Evolutionary conservation across 2,329 filamentous ascomycete species (phyloP), one percentile per base, ranked within the genome.

Genomic region (Colletotrichum navitas): DNA sequence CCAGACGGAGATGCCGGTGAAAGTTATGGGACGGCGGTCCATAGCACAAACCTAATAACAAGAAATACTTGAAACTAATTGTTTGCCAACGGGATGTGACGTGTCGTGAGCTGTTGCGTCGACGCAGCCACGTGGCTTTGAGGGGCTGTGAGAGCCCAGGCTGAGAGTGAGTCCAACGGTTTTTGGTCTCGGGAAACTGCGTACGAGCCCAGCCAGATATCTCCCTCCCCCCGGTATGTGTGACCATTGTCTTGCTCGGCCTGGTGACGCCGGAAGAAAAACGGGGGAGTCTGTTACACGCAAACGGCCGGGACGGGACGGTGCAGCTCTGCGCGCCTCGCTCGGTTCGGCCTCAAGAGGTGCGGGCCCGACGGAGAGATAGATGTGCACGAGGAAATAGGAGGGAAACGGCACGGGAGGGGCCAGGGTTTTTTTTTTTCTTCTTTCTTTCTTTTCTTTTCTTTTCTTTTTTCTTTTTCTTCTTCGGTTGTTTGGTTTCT

Each of bases 11-110:
- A 18, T 54, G 49, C 49, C 61, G 10, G 43, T 41, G 16, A 16
- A 14, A 34, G 68, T 51, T 51, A 56, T 8, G 3, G 67, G 67
- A 59, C 68, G 24, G 11, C 39, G n/a, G 58, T 47, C 54, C 26
- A 54, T 71, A 67, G 63, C 56, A 68, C 39, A 51, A 62, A 64
- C 56, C 47, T 62, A 55, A 71, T 49, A 36, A 58, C 36, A 7
- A 47, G 18, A 66, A 66, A 1, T 3, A 65, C 18, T 36, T 68
- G 1, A 49, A 52, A 24, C 16, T 4, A 39, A 3, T 51, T 21
- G 16, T 32, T 55, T 55, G 34, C 21, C 34, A 16, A n/a, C 18
- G 2, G n/a, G 21, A n/a, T 55, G 29, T 34, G 52, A 34, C 29
- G 29, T n/a, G 52, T 29, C 16, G 52, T 36, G 52, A 55, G 5